Evolutionary conservation across 768 basidiomycete species (phyloP).

Genomic region (Russula sp.): DNA sequence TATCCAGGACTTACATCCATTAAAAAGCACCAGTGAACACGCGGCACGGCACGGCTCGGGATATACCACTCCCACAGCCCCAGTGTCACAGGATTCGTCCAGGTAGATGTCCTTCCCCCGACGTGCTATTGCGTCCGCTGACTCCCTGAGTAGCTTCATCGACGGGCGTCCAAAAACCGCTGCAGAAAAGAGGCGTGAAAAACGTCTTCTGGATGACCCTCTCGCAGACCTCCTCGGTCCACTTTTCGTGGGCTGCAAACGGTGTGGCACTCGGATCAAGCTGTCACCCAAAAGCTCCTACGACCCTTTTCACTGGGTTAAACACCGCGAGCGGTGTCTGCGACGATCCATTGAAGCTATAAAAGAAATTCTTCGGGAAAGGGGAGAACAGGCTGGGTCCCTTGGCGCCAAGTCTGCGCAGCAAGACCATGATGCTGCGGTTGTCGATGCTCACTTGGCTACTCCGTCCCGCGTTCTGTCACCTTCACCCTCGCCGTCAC

Average conservation of each 20-base stretch:
- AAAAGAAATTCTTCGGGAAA: conserved; percentile 19
- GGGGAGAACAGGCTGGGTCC: neutral
- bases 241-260: conserved; percentile 21
- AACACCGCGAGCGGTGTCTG: conserved; percentile 24
- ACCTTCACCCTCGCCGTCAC: neutral
- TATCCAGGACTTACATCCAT: conserved; percentile 4
- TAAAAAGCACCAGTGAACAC: conserved; percentile 10
- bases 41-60: neutral
- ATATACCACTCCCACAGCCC: neutral
- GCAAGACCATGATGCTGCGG: neutral
- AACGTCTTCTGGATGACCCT: conserved; percentile 21
- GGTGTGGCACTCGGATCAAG: conserved; percentile 24
- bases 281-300: conserved; percentile 23
- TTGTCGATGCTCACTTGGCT: neutral
- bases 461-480: neutral
- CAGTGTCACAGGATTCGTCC: conserved; percentile 8
- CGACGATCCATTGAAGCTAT: conserved; percentile 17
- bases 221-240: conserved; percentile 23
- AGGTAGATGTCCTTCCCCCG: neutral
- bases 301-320: conserved; percentile 24
- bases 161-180: conserved; percentile 24
- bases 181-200: conserved; percentile 21
- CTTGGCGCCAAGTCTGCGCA: neutral
- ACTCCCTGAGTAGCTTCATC: conserved; percentile 11
- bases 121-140: neutral